These are phyloP conservation scores for Cytospora piceae DNA, from an alignment of 2,329 filamentous ascomycete species.

Conservation along the genomic window DNA sequence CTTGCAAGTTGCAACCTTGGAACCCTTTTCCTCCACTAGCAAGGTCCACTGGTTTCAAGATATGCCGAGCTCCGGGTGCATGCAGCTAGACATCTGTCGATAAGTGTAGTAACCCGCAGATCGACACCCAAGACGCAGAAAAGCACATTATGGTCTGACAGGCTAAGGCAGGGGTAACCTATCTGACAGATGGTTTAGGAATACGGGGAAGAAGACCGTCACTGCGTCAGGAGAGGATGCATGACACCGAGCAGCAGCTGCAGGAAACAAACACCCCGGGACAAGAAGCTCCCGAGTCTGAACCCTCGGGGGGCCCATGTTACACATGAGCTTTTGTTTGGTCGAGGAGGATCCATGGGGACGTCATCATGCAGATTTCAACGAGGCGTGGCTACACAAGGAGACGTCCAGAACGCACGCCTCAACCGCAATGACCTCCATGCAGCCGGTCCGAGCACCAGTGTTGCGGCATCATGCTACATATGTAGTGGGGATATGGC, in stretches of 20 bases:
- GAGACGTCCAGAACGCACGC: slow-evolving; percentile 23
- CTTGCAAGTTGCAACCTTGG: neutral
- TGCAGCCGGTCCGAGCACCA: slow-evolving; percentile 7
- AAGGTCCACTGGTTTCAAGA: neutral
- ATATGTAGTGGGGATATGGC: neutral
- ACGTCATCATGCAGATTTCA: slow-evolving; percentile 20
- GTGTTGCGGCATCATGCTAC: neutral
- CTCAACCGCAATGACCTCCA: slow-evolving; percentile 13
- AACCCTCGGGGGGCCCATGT: neutral
- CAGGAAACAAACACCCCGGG: neutral
- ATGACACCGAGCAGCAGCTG: slow-evolving; percentile 3
- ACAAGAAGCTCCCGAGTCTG: slow-evolving; percentile 12
- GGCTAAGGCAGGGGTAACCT: slow-evolving; percentile 24
- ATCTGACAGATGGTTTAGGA: slow-evolving; percentile 12
- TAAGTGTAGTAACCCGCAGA: slow-evolving; percentile 16
- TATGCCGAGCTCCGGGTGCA: neutral
- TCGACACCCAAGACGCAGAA: slow-evolving; percentile 14
- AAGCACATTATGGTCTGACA: slow-evolving; percentile 23
- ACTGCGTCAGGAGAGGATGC: neutral
- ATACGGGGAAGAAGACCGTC: neutral
- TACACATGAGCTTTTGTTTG: slow-evolving; percentile 13
- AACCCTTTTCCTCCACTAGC: neutral
- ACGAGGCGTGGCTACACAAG: slow-evolving; percentile 17
- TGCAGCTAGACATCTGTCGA: slow-evolving; percentile 10
- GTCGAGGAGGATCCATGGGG: slow-evolving; percentile 4